A percentile compares a stretch with the other conserved stretches of the same genome.
phyloP scores from a whole-genome alignment of 805 yeast species.

The Wickerhamiella sergipiensis region DNA sequence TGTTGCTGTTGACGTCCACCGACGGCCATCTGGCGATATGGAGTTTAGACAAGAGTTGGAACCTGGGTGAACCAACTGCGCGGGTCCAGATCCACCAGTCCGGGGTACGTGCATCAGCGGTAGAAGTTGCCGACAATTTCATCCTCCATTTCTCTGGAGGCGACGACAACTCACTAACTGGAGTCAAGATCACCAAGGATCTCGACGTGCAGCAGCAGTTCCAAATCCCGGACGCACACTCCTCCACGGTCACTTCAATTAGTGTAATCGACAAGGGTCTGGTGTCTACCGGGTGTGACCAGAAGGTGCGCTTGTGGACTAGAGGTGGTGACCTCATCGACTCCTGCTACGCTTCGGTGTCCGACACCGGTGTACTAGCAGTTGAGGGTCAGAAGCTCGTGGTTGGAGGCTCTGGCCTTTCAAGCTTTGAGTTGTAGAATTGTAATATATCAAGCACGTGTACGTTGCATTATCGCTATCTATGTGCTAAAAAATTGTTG shows the following conservation, averaged over 20 bases:
- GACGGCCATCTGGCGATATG: slow-evolving; percentile 68
- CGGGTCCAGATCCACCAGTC: slow-evolving; percentile 62
- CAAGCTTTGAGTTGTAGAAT: slow-evolving; percentile 4
- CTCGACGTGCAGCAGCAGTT: slow-evolving; percentile 17
- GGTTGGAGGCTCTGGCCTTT: slow-evolving; percentile 14
- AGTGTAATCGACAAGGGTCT: slow-evolving; percentile 20
- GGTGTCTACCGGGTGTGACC: slow-evolving; percentile 73
- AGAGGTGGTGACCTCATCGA: slow-evolving; percentile 25
- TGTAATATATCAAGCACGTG: background rate
- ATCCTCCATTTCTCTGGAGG: slow-evolving; percentile 60
- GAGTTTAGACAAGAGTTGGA: slow-evolving; percentile 28
- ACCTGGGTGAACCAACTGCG: background rate
- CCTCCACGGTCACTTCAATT: slow-evolving; percentile 73
- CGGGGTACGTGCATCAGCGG: slow-evolving; percentile 54
- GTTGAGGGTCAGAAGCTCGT: background rate
- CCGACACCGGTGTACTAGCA: slow-evolving; percentile 74
- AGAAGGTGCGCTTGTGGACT: slow-evolving; percentile 55
- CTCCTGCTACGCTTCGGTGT: slow-evolving; percentile 59
- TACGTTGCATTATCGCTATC: too few species aligned
- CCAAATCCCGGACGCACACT: slow-evolving; percentile 45
- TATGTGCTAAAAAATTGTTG: too few species aligned
- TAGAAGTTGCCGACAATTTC: slow-evolving; percentile 12
- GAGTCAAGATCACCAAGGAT: slow-evolving; percentile 27
- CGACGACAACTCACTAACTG: slow-evolving; percentile 68
- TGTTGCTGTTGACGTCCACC: slow-evolving; percentile 53